A percentile compares a stretch with the other conserved stretches of the same genome.
Conservation (phyloP, 2,329 filamentous ascomycete species). For the Clonostachys rosea region DNA sequence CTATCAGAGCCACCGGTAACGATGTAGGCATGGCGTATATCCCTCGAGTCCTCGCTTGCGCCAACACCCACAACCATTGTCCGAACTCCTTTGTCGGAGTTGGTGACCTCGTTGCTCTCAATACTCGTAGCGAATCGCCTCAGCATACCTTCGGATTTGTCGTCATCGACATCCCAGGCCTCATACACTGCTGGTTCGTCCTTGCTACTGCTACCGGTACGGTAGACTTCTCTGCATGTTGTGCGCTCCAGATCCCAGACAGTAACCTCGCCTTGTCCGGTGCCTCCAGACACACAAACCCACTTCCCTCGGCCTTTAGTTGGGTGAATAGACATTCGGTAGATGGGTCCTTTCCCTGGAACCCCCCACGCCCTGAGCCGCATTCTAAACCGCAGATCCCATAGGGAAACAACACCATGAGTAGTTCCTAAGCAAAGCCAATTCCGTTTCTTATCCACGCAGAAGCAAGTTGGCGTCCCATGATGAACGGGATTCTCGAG, state of each 20-base stretch:
- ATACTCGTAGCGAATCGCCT: slow-evolving; percentile 75
- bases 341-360: slow-evolving; percentile 73
- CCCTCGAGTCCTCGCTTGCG: slow-evolving; percentile 62
- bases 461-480: slow-evolving; percentile 87
- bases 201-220: slow-evolving; percentile 54
- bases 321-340: slow-evolving; percentile 75
- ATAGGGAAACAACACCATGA: slow-evolving; percentile 87
- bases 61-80: slow-evolving; percentile 72
- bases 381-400: slow-evolving; percentile 94
- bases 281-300: slow-evolving; percentile 86
- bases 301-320: slow-evolving; percentile 74
- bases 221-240: slow-evolving; percentile 84
- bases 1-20: slow-evolving; percentile 86
- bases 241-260: slow-evolving; percentile 95
- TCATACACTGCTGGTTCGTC: slow-evolving; percentile 66
- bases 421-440: slow-evolving; percentile 92
- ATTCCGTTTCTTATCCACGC: slow-evolving; percentile 76
- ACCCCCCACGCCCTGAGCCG: slow-evolving; percentile 86
- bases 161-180: slow-evolving; percentile 85
- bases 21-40: slow-evolving; percentile 76
- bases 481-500: slow-evolving; percentile 88
- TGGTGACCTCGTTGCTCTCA: slow-evolving; percentile 52
- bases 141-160: slow-evolving; percentile 81
- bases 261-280: slow-evolving; percentile 81
- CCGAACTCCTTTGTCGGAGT: slow-evolving; percentile 63